phyloP scores from a whole-genome alignment of 306 rosid species.

The Cucumis hystrix region DNA sequence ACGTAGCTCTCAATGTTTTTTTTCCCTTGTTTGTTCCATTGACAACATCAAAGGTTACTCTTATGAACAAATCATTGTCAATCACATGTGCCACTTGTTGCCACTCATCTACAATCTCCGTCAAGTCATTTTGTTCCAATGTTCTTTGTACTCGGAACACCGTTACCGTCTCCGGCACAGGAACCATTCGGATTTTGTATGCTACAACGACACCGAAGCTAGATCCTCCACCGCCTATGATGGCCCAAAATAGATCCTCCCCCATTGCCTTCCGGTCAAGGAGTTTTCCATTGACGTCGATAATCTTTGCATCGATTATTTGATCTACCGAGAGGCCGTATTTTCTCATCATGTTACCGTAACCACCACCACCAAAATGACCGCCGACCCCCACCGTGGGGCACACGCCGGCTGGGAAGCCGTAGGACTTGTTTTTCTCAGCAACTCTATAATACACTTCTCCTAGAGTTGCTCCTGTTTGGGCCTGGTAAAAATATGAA shows the following conservation, averaged over 20 bases:
- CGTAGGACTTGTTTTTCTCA: slow-evolving; percentile 25
- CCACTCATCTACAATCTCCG: slow-evolving; percentile 29
- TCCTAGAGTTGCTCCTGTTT: slow-evolving; percentile 42
- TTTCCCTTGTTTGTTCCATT: slow-evolving; percentile 7
- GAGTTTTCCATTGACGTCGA: slow-evolving; percentile 27
- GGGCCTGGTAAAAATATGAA: slow-evolving; percentile 4
- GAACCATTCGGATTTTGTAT: slow-evolving; percentile 27
- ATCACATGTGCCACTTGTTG: slow-evolving; percentile 29
- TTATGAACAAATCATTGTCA: slow-evolving; percentile 33
- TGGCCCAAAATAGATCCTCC: slow-evolving; percentile 52
- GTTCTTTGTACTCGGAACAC: slow-evolving; percentile 28
- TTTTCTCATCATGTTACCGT: slow-evolving; percentile 46
- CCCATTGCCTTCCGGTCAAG: slow-evolving; percentile 38
- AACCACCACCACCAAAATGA: slow-evolving; percentile 40
- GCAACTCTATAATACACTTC: slow-evolving; percentile 36
- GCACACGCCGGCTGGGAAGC: slow-evolving; percentile 44
- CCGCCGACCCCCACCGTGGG: slow-evolving; percentile 48
- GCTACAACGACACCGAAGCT: slow-evolving; percentile 38
- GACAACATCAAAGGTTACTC: slow-evolving; percentile 29
- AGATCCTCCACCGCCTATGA: slow-evolving; percentile 40
- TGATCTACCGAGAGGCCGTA: slow-evolving; percentile 37
- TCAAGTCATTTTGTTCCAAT: slow-evolving; percentile 31
- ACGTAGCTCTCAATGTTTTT: slow-evolving; percentile 28
- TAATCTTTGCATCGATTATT: slow-evolving; percentile 32
- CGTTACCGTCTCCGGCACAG: slow-evolving; percentile 36